A percentile compares a stretch with the other conserved stretches of the same genome.
Evolutionary conservation across 1,139 yeast species (phyloP).

Genomic region (Petasospora fabianii): DNA sequence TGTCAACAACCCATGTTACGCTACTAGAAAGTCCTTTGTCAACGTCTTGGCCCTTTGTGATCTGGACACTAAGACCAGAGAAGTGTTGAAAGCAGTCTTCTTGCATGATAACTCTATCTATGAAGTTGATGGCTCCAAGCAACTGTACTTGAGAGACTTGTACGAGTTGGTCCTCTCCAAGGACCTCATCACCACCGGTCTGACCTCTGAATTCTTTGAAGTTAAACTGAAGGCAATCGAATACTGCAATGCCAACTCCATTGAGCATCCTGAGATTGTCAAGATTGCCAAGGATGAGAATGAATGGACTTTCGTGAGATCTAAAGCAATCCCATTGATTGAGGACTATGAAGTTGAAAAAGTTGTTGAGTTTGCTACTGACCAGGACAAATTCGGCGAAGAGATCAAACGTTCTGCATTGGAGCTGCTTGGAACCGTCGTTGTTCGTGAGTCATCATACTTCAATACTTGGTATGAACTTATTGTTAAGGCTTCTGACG

Average conservation of each 20-base stretch:
- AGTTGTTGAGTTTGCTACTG: constrained; percentile 23
- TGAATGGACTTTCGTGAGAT: constrained; percentile 19
- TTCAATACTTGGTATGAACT: constrained; percentile 33
- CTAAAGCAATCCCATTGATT: constrained; percentile 19
- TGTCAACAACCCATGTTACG: constrained; percentile 30
- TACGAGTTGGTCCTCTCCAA: constrained; percentile 29
- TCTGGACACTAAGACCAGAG: constrained; percentile 7
- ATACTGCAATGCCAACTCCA: constrained; percentile 22
- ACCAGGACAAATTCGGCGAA: constrained; percentile 34
- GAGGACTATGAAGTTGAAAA: constrained; percentile 17
- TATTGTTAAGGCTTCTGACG: constrained; percentile 35
- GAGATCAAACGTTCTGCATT: constrained; percentile 46
- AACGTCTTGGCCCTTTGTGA: constrained; percentile 7
- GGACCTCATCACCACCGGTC: constrained; percentile 32
- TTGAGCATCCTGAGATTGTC: constrained; percentile 14
- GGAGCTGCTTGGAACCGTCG: constrained; percentile 46
- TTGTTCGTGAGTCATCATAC: constrained; percentile 25
- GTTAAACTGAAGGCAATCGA: constrained; percentile 45
- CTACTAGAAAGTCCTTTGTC: constrained; percentile 31
- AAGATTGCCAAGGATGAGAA: constrained; percentile 19
- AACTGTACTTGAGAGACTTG: constrained; percentile 38
- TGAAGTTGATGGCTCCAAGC: constrained; percentile 44
- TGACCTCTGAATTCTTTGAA: constrained; percentile 43
- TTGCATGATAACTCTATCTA: constrained; percentile 21
- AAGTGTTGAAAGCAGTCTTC: constrained; percentile 31